These are phyloP conservation scores for Serendipita vermifera DNA, from an alignment of 768 basidiomycete genomes.

Conservation along the genomic window DNA sequence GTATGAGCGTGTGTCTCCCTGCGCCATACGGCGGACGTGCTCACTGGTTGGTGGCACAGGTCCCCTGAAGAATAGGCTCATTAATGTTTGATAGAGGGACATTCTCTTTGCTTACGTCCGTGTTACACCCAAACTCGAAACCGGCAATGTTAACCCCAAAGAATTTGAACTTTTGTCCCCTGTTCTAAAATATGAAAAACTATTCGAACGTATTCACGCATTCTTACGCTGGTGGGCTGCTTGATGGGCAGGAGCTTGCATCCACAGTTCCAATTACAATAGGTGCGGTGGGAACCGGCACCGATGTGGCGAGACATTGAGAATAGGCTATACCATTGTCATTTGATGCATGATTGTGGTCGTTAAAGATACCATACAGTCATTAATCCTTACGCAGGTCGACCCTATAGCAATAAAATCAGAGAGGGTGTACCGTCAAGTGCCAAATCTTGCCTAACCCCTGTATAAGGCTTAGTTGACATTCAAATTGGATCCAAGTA, in stretches of 20 bases:
- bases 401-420: too few relatives aligned
- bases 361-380: too few relatives aligned
- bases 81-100: not conserved
- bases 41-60: not conserved
- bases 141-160: slow-evolving; percentile 31
- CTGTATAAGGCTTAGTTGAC: too few relatives aligned
- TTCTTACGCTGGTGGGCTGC: slow-evolving; percentile 31
- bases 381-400: too few relatives aligned
- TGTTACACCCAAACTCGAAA: slow-evolving; percentile 41
- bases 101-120: slow-evolving; percentile 15
- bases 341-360: too few relatives aligned
- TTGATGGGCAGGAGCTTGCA: slow-evolving; percentile 20
- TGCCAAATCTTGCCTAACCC: too few relatives aligned
- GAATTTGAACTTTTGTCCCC: not conserved
- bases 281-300: too few relatives aligned
- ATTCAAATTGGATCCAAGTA: too few relatives aligned
- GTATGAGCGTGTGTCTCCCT: slow-evolving; percentile 27
- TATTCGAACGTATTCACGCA: slow-evolving; percentile 3
- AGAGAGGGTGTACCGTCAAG: too few relatives aligned
- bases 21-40: not conserved
- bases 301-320: too few relatives aligned
- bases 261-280: too few relatives aligned
- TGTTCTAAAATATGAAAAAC: not conserved
- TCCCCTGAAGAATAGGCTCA: not conserved
- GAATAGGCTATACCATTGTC: too few relatives aligned